A percentile compares a stretch with the other conserved stretches of the same genome.
phyloP scores from a whole-genome alignment of 1,284 basidiomycete genomes.

The Agaricales sp. region DNA sequence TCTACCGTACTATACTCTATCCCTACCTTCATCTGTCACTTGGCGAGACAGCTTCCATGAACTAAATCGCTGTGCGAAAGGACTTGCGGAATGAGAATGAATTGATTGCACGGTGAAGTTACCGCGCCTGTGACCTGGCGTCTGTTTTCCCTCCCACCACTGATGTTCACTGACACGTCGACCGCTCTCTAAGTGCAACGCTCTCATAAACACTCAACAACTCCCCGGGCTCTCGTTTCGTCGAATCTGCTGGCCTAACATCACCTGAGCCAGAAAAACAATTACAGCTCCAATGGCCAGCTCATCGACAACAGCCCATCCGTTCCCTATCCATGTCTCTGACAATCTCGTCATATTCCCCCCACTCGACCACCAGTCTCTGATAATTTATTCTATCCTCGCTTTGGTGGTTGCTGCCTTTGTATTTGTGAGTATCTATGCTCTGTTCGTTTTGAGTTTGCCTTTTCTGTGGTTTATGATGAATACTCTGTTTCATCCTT shows the following conservation, averaged over 20 bases:
- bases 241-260: neutral
- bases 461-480: no score
- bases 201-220: neutral
- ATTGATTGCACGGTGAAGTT: no score
- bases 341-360: conserved; percentile 1
- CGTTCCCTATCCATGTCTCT: neutral
- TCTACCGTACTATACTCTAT: no score
- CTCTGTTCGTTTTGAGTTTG: neutral
- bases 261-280: neutral
- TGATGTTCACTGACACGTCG: conserved; percentile 2
- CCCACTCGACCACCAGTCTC: neutral
- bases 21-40: no score
- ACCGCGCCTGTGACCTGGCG: no score
- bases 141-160: neutral
- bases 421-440: conserved; percentile 14
- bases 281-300: neutral
- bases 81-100: no score
- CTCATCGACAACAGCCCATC: neutral
- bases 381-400: neutral
- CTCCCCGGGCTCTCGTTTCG: neutral
- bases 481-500: conserved; percentile 73
- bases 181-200: no score
- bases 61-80: no score
- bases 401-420: neutral
- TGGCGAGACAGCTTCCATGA: no score